Conservation (phyloP, 768 basidiomycete genomes). For the Mycena epipterygia region DNA sequence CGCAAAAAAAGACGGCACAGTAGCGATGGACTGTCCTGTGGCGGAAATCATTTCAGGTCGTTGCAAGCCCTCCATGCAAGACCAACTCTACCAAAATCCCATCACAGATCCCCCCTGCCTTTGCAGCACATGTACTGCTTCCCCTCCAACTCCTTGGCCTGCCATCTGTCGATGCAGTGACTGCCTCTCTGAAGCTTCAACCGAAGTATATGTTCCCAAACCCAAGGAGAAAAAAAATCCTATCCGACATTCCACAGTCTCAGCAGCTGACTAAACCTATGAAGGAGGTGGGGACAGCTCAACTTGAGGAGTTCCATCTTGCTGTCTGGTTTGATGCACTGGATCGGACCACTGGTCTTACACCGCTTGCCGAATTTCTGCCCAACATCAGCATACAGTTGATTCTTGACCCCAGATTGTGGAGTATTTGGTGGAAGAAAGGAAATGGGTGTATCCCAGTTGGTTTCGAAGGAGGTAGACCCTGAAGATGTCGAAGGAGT, state of each 20-base stretch:
- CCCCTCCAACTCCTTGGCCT: not conserved
- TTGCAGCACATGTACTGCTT: not conserved
- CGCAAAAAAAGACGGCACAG: not conserved
- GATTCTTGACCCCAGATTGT: not conserved
- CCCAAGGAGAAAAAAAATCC: slow-evolving; percentile 7
- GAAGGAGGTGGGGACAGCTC: not conserved
- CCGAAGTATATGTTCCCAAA: slow-evolving; percentile 17
- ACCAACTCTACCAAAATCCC: not conserved
- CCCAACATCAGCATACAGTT: not conserved
- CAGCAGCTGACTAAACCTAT: slow-evolving; percentile 11
- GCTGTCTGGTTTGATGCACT: not conserved
- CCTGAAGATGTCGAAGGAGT: not conserved
- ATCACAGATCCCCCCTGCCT: not conserved
- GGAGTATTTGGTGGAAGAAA: not conserved
- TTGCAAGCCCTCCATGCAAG: slow-evolving; percentile 5
- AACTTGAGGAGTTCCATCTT: not conserved
- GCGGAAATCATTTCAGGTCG: not conserved
- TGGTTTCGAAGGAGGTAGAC: not conserved
- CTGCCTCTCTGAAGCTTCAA: not conserved
- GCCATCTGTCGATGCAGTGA: slow-evolving; percentile 6
- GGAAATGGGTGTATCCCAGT: not conserved
- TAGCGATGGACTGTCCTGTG: not conserved
- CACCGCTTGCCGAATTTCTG: slow-evolving; percentile 3
- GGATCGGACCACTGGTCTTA: not conserved
- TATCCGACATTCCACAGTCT: not conserved